A percentile compares a stretch with the other conserved stretches of the same genome.
phyloP scores from a whole-genome alignment of 176 grass and related monocot species.

The Elaeis guineensis region DNA sequence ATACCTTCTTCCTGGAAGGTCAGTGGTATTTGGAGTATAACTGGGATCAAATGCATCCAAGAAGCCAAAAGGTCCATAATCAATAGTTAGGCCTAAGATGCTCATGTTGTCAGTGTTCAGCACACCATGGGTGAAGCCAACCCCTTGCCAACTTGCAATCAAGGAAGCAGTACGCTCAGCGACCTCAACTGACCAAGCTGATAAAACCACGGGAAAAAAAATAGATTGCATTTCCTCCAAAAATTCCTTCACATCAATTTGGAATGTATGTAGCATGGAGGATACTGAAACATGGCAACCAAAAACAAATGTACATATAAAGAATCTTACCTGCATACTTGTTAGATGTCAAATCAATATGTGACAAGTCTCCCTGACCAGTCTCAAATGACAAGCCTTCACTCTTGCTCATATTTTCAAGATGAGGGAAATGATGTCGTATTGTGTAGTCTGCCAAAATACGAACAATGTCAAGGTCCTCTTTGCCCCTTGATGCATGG shows the following conservation, averaged over 20 bases:
- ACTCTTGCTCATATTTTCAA: conserved; percentile 82
- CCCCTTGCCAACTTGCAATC: conserved; percentile 92
- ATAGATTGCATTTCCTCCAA: background rate
- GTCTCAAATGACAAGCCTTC: conserved; percentile 81
- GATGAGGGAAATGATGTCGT: conserved; percentile 67
- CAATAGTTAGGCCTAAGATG: conserved; percentile 87
- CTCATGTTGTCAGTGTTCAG: conserved; percentile 99
- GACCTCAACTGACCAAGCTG: conserved; percentile 97
- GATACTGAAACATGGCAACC: background rate
- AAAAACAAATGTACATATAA: background rate
- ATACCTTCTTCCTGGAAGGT: conserved; percentile 79
- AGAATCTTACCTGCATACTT: conserved; percentile 78
- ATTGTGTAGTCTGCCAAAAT: conserved; percentile 70
- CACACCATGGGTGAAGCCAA: conserved; percentile 96
- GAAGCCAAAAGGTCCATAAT: conserved; percentile 95
- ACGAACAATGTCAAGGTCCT: conserved; percentile 69
- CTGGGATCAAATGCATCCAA: conserved; percentile 95
- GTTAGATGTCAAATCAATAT: conserved; percentile 95
- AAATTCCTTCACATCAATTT: background rate
- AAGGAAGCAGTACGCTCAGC: conserved; percentile 86
- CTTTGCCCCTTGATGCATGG: conserved; percentile 59
- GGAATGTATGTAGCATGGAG: background rate
- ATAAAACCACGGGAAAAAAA: conserved; percentile 3
- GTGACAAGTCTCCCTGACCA: conserved; percentile 44
- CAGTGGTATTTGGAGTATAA: conserved; percentile 89